Evolutionary conservation across 441 rosid genomes (phyloP).

Genomic region (Eruca vesicaria): DNA sequence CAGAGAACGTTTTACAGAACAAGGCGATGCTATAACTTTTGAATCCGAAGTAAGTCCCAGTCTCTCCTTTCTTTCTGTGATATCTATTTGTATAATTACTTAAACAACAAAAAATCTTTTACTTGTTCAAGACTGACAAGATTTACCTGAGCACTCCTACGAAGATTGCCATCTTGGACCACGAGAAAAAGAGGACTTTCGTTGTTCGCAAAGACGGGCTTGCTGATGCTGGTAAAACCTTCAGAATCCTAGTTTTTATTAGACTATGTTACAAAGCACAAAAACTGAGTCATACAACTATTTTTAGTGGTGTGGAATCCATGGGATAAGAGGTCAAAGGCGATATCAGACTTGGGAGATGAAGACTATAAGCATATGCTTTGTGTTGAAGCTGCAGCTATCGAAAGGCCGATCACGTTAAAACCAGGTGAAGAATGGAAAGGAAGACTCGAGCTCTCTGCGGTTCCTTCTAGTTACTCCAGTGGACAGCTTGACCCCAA

Average conservation of each 20-base stretch:
- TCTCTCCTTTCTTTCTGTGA: background rate
- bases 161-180: slow-evolving; percentile 88
- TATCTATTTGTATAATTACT: background rate
- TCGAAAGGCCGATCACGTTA: slow-evolving; percentile 78
- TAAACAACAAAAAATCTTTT: background rate
- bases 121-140: slow-evolving; percentile 53
- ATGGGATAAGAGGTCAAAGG: slow-evolving; percentile 89
- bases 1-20: slow-evolving; percentile 89
- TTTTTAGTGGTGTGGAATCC: slow-evolving; percentile 96
- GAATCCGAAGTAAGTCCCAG: slow-evolving; percentile 70
- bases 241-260: background rate
- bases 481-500: slow-evolving; percentile 93
- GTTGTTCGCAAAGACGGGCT: slow-evolving; percentile 91
- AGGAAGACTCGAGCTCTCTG: slow-evolving; percentile 85
- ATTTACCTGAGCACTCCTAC: slow-evolving; percentile 81
- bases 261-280: background rate
- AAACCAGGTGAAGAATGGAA: slow-evolving; percentile 97
- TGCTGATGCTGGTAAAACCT: slow-evolving; percentile 76
- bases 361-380: slow-evolving; percentile 92
- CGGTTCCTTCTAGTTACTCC: slow-evolving; percentile 89
- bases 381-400: slow-evolving; percentile 87
- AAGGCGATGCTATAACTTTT: slow-evolving; percentile 95
- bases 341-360: slow-evolving; percentile 84
- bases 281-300: slow-evolving; percentile 11
- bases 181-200: slow-evolving; percentile 88